Evolutionary conservation across 331 rosid species (phyloP).

Genomic region (Phaseolus coccineus): DNA sequence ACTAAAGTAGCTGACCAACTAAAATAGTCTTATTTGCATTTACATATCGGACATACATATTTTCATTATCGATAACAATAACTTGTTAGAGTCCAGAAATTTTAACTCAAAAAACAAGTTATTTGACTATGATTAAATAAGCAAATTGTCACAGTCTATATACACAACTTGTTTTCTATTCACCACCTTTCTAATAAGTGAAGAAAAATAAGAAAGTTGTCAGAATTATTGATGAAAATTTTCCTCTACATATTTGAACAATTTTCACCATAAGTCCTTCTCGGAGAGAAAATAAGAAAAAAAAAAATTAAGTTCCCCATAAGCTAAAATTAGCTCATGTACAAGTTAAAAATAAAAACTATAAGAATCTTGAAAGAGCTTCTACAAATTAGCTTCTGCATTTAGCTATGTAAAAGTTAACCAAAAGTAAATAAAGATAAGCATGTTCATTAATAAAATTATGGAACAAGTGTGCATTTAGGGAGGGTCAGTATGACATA

Average conservation of each 20-base stretch:
- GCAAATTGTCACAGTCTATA: neutral
- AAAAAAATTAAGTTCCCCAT: no score
- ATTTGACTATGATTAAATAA: neutral
- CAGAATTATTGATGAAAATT: constrained; percentile 7
- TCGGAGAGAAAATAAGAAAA: no score
- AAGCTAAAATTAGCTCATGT: no score
- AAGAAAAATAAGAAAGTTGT: neutral
- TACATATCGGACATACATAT: no score
- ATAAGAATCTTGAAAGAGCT: no score
- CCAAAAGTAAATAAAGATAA: constrained; percentile 3
- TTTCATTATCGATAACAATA: neutral
- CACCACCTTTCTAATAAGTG: neutral
- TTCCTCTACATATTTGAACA: neutral
- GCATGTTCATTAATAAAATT: neutral
- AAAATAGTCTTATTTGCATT: no score
- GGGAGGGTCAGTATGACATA: constrained; percentile 3
- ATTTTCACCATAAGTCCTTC: no score
- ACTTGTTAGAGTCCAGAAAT: neutral
- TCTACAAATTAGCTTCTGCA: no score
- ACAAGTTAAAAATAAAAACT: no score
- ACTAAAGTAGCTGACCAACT: no score
- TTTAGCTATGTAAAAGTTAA: no score
- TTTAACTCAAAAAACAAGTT: neutral
- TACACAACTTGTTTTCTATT: constrained; percentile 9
- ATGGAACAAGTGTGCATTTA: constrained; percentile 23